Evolutionary conservation across 768 basidiomycete genomes (phyloP), one percentile per base, ranked within the genome.

Genomic region (Boletus vinaceobasis): DNA sequence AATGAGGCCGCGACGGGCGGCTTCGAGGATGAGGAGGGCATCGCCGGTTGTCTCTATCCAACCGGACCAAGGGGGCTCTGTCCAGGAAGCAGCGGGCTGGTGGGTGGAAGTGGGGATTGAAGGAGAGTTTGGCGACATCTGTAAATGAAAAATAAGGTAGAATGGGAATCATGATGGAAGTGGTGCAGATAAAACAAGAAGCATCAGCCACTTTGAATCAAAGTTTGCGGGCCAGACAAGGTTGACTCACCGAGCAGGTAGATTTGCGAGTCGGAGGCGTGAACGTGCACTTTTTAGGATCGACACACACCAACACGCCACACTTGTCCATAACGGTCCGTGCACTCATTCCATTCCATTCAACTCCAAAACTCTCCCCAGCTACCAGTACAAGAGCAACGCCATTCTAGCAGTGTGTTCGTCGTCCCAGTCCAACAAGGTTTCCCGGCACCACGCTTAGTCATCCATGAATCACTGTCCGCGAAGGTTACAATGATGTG

Each of bases 41-140:
- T 98, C 95, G 63, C 88, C 87, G 0, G 95, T 97, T 4, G 93
- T 90, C 69, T 94, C 92, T 76, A 98, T 92, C 84, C 89, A 97
- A 19, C 95, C 95, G 11, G 84, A 85, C 87, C 90, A 95, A 2
- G 93, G 93, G 0, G 93, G 93, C 67, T 92, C 90, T 21, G 87
- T 85, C 87, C 87, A 88, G n/a, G 70, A 67, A 0, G 47, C 14
- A 1, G 78, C 56, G 9, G 75, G 74, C 55, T 75, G 63, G 53
- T 60, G 69, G 42, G 65, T 65, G 57, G 55, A 19, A 1, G 57
- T 15, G 13, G 53, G n/a, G 43, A 49, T 45, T 43, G 65, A 51
- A 36, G 60, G 60, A n/a, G 65, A 57, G 64, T 68, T 73, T 63
- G 65, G 59, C 46, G 68, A 61, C 68, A 70, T 70, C 27, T 43